Evolutionary conservation across 495 filamentous ascomycete species (phyloP).

Genomic region (Penicillium psychrofluorescens): DNA sequence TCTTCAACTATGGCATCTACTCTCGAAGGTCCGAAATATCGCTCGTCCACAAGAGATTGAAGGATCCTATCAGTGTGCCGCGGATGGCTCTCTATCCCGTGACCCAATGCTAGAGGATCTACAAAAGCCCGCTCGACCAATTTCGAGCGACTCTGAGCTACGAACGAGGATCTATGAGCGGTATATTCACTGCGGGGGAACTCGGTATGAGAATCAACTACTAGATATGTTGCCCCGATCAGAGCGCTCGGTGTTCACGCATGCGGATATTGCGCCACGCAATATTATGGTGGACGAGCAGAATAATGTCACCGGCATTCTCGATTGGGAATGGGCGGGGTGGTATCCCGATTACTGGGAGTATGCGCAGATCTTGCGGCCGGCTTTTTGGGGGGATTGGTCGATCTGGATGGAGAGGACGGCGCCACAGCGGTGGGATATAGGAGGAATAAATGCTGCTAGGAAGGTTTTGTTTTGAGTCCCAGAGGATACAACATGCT

Average conservation of each 20-base stretch:
- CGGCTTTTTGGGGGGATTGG: slow-evolving; percentile 24
- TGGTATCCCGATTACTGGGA: slow-evolving; percentile 48
- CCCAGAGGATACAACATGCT: background rate
- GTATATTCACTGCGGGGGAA: slow-evolving; percentile 21
- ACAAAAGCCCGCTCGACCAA: slow-evolving; percentile 15
- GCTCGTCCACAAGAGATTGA: slow-evolving; percentile 14
- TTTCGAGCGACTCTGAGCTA: slow-evolving; percentile 22
- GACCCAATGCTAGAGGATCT: slow-evolving; percentile 27
- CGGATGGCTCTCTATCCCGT: slow-evolving; percentile 23
- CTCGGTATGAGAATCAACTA: slow-evolving; percentile 20
- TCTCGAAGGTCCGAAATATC: slow-evolving; percentile 21
- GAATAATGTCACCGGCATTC: slow-evolving; percentile 26
- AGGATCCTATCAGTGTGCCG: slow-evolving; percentile 23
- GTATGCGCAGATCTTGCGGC: slow-evolving; percentile 36
- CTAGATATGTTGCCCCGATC: slow-evolving; percentile 26
- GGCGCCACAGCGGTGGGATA: slow-evolving; percentile 31
- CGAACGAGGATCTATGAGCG: slow-evolving; percentile 29
- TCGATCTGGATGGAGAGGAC: slow-evolving; percentile 33
- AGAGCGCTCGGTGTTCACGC: slow-evolving; percentile 18
- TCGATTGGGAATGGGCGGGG: slow-evolving; percentile 41
- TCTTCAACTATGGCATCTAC: slow-evolving; percentile 24
- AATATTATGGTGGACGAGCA: slow-evolving; percentile 33
- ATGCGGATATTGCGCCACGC: slow-evolving; percentile 20
- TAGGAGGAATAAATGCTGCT: slow-evolving; percentile 31
- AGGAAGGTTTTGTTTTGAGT: slow-evolving; percentile 31